These are phyloP conservation scores for Candida sanyaensis DNA, from an alignment of 1,139 yeast species.

Conservation along the genomic window DNA sequence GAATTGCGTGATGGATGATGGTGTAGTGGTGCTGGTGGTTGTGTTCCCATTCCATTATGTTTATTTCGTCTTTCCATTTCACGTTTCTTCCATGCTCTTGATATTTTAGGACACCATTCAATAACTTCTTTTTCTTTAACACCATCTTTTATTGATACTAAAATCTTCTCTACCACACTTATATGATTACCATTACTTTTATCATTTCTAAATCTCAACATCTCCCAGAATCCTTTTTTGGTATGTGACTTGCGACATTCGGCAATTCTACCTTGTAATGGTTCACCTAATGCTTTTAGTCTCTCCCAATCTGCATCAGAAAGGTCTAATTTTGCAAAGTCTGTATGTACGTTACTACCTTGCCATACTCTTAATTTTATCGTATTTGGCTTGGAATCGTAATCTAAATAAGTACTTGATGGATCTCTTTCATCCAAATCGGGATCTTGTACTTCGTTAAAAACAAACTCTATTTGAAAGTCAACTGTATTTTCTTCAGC, in stretches of 20 bases:
- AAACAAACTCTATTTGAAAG: slow-evolving; percentile 70
- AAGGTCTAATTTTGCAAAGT: slow-evolving; percentile 64
- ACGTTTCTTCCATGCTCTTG: slow-evolving; percentile 38
- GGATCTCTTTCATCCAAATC: slow-evolving; percentile 73
- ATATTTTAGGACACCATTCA: slow-evolving; percentile 39
- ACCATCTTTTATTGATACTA: slow-evolving; percentile 83
- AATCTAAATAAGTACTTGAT: slow-evolving; percentile 74
- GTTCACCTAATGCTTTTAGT: slow-evolving; percentile 69
- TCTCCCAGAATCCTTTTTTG: slow-evolving; percentile 67
- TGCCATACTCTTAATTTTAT: slow-evolving; percentile 73
- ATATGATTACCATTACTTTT: slow-evolving; percentile 85
- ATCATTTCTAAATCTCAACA: slow-evolving; percentile 90
- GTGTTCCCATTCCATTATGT: slow-evolving; percentile 10
- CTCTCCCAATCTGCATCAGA: slow-evolving; percentile 81
- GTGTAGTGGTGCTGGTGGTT: slow-evolving; percentile 6
- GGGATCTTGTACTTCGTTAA: slow-evolving; percentile 66
- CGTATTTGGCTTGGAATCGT: slow-evolving; percentile 74
- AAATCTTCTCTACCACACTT: slow-evolving; percentile 75
- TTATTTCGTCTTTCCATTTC: slow-evolving; percentile 28
- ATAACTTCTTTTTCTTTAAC: slow-evolving; percentile 77
- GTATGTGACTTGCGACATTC: slow-evolving; percentile 71
- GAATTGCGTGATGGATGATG: slow-evolving; percentile 1
- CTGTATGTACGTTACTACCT: slow-evolving; percentile 69
- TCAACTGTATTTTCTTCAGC: slow-evolving; percentile 94
- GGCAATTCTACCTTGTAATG: slow-evolving; percentile 86